phyloP scores from a whole-genome alignment of 2,329 filamentous ascomycete species.

The Fusarium sacchari region DNA sequence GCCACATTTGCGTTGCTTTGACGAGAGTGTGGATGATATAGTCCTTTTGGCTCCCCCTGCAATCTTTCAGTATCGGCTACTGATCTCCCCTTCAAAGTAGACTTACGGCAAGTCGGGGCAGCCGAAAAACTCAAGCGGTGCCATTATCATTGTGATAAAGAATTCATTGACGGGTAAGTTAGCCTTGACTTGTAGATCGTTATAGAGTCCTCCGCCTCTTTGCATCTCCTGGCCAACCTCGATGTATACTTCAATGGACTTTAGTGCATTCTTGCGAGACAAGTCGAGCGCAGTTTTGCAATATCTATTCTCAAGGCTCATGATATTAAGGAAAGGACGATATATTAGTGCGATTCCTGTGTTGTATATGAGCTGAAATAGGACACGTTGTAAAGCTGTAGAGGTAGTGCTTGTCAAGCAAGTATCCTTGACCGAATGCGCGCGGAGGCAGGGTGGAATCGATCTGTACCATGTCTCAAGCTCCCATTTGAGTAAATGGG shows the following conservation, averaged over 20 bases:
- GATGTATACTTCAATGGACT: constrained; percentile 9
- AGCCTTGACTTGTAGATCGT: neutral
- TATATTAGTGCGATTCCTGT: neutral
- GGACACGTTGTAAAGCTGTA: constrained; percentile 7
- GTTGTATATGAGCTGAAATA: constrained; percentile 24
- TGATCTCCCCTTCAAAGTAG: rapidly evolving
- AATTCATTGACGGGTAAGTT: constrained; percentile 1
- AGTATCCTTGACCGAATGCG: neutral
- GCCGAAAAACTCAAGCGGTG: constrained; percentile 5
- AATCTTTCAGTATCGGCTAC: neutral
- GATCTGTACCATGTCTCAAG: constrained; percentile 19
- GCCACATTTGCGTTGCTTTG: constrained; percentile 6
- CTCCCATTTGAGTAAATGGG: neutral
- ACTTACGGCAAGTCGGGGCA: constrained; percentile 20
- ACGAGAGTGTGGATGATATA: neutral
- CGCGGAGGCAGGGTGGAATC: constrained; percentile 4
- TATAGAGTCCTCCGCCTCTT: constrained; percentile 6
- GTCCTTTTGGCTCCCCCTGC: neutral
- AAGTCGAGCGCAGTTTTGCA: neutral
- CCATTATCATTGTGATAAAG: constrained; percentile 3
- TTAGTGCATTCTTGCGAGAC: constrained; percentile 12
- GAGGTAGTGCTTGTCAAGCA: neutral
- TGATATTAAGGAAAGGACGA: constrained; percentile 11
- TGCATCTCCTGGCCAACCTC: constrained; percentile 25
- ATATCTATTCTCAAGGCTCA: neutral